phyloP scores from a whole-genome alignment of 2,329 filamentous ascomycete genomes.

The Aspergillus sojae region DNA sequence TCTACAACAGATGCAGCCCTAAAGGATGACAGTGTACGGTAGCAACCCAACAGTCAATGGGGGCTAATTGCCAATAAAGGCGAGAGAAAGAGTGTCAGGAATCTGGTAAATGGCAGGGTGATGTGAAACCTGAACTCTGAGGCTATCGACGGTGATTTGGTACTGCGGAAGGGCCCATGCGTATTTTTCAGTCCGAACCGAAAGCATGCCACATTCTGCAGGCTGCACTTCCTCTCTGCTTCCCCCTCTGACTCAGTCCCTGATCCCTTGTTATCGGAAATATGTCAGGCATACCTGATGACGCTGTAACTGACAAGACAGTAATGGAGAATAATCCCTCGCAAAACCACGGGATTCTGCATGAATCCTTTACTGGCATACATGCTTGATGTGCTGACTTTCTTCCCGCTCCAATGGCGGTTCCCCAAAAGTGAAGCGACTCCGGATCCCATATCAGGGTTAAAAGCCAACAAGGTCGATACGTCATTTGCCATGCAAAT shows the following conservation, averaged over 20 bases:
- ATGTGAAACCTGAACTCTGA: neutral
- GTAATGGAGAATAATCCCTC: too few relatives aligned
- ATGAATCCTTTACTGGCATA: neutral
- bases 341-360: neutral
- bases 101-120: neutral
- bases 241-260: neutral
- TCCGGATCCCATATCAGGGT: neutral
- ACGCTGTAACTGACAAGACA: neutral
- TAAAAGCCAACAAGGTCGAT: too few relatives aligned
- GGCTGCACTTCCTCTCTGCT: neutral
- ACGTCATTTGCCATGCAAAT: neutral
- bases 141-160: neutral
- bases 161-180: conserved; percentile 5
- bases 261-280: neutral
- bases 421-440: neutral
- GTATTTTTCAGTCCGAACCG: conserved; percentile 17
- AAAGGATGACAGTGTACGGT: neutral
- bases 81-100: neutral
- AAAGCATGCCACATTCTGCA: conserved; percentile 6
- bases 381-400: neutral
- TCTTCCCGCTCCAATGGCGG: neutral
- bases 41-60: neutral
- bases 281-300: neutral
- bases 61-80: neutral
- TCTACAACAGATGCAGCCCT: conserved; percentile 2